Conservation (phyloP, 345 rosid species). For the Moringa oleifera region DNA sequence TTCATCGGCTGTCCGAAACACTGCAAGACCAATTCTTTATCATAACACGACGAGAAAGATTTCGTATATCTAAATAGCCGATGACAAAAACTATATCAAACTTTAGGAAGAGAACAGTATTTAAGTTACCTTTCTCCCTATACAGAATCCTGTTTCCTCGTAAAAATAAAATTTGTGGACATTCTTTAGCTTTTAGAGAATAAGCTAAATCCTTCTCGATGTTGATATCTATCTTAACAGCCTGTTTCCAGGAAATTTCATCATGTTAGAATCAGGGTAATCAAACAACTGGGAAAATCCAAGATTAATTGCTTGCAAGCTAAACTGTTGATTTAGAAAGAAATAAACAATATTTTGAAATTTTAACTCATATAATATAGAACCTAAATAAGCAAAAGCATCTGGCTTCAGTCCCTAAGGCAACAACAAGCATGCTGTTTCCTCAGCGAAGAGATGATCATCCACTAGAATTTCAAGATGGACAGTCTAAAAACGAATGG, state of each 20-base stretch:
- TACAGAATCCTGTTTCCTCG: constrained; percentile 64
- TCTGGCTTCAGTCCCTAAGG: constrained; percentile 2
- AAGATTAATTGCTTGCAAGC: neutral
- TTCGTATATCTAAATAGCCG: neutral
- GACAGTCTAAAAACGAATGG: neutral
- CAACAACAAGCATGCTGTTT: neutral
- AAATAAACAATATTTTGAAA: too few species aligned
- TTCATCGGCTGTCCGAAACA: constrained; percentile 66
- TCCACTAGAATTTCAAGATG: too few species aligned
- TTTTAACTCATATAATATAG: too few species aligned
- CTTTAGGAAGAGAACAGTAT: neutral
- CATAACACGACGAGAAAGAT: constrained; percentile 3
- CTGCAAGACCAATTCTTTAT: constrained; percentile 35
- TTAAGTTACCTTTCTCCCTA: constrained; percentile 67
- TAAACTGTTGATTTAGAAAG: neutral
- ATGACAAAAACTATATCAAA: neutral
- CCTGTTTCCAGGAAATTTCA: constrained; percentile 37
- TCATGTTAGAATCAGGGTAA: constrained; percentile 2
- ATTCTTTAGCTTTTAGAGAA: constrained; percentile 79
- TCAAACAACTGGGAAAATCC: constrained; percentile 11
- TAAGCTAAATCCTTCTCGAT: constrained; percentile 92
- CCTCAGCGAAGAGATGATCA: neutral
- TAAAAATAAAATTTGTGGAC: constrained; percentile 79
- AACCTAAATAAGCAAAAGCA: neutral
- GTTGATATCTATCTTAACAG: constrained; percentile 76